A percentile compares a stretch with the other conserved stretches of the same genome.
phyloP scores from a whole-genome alignment of 2,329 filamentous ascomycete species.

The Torrubiella hemipterigena region DNA sequence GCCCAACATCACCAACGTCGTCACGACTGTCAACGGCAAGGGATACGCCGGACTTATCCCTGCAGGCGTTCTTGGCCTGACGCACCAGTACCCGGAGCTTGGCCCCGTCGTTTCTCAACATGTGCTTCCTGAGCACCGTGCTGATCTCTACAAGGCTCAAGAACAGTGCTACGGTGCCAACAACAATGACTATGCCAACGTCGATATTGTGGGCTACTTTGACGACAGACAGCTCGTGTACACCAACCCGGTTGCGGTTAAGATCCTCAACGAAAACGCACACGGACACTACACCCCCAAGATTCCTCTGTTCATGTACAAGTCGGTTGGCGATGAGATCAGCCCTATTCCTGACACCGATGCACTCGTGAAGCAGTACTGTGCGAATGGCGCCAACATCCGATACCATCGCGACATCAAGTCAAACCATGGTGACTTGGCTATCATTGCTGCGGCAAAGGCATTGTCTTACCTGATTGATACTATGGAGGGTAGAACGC shows the following conservation, averaged over 20 bases:
- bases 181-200: not conserved
- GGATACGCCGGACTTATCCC: constrained; percentile 4
- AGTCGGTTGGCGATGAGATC: constrained; percentile 33
- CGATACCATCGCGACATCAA: constrained; percentile 30
- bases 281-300: constrained; percentile 22
- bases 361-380: constrained; percentile 25
- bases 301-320: constrained; percentile 38
- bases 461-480: not conserved
- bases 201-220: not conserved
- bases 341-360: constrained; percentile 30
- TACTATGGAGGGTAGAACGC: not conserved
- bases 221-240: constrained; percentile 9
- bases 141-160: constrained; percentile 2
- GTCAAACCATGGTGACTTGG: constrained; percentile 23
- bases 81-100: not conserved
- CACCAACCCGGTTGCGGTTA: not conserved
- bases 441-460: not conserved
- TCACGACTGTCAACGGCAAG: constrained; percentile 9
- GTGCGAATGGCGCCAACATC: constrained; percentile 25
- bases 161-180: constrained; percentile 7
- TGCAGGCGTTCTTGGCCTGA: constrained; percentile 6
- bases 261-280: not conserved
- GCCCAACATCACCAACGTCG: constrained; percentile 8
- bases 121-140: not conserved
- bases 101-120: constrained; percentile 2